Evolutionary conservation across 768 basidiomycete species (phyloP), one percentile per base, ranked within the genome.

Genomic region (Boletellus ananiceps): DNA sequence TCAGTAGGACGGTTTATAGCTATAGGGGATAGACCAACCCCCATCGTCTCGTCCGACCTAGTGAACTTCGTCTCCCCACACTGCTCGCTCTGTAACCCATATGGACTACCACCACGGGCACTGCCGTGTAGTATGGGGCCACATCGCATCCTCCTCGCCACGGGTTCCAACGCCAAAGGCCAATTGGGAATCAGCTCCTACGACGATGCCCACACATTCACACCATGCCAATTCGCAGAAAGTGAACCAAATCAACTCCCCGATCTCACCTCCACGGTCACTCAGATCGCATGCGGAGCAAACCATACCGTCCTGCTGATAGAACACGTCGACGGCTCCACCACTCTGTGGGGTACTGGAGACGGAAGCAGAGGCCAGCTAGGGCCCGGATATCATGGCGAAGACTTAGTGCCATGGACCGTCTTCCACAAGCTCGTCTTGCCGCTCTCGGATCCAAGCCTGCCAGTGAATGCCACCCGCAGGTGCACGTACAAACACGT

Each of bases 251-350:
- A 63, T 16, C 29, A 49, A 15, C 60, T 73, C 21, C 71, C 68
- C 0, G 40, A 55, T 7, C 27, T 31, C 38, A 47, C 64, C 19
- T 40, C 48, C 31, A 54, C 57, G 39, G 64, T 92, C 19, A 13
- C 76, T 8, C 66, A 80, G 18, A 63, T 95, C 54, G 79, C 78
- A 1, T 78, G 77, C 40, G 87, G 93, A 1, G 84, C 88, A 2
- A 91, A 89, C 54, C 93, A 95, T 60, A 84, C 92, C 0, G 64
- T 95, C 0, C 62, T 82, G 7, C 74, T 95, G 12, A 63, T 88
- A 13, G 59, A 66, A n/a, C 70, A 72, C 49, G 25, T 44, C 8
- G 50, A 54, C n/a, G 64, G 62, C 12, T 54, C 43, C 1, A 62
- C 54, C 12, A 74, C 79, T 44, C 63, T 93, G 5, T 90, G 88